Conservation (phyloP, 2,329 filamentous ascomycete genomes). For the Calonectria henricotiae region DNA sequence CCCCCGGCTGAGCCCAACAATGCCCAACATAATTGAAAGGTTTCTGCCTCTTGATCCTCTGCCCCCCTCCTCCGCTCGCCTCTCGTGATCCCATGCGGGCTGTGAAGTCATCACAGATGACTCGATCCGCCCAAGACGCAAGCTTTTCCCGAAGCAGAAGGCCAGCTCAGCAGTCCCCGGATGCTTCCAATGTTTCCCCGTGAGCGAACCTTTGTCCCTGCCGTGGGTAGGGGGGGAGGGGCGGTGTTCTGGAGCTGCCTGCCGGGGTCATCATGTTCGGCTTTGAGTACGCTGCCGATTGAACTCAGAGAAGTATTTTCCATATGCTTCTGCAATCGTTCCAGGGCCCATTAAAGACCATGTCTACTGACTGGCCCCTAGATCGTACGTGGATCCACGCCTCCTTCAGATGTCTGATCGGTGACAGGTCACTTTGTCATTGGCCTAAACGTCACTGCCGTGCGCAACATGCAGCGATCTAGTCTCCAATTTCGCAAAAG, state of each 20-base stretch:
- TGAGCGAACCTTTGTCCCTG: constrained; percentile 44
- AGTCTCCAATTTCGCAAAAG: not conserved
- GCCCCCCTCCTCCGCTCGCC: constrained; percentile 38
- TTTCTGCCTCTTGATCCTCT: constrained; percentile 35
- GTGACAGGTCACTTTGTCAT: constrained; percentile 16
- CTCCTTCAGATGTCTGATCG: constrained; percentile 26
- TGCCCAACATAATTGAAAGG: constrained; percentile 47
- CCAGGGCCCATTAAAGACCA: constrained; percentile 35
- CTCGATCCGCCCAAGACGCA: constrained; percentile 51
- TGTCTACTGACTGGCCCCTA: constrained; percentile 31
- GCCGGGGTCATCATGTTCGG: constrained; percentile 35
- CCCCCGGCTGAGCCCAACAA: constrained; percentile 48
- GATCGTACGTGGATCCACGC: constrained; percentile 29
- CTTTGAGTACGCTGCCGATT: constrained; percentile 39
- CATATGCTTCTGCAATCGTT: constrained; percentile 28
- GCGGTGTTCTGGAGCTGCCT: constrained; percentile 36
- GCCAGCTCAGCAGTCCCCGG: constrained; percentile 54
- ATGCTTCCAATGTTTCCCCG: constrained; percentile 46
- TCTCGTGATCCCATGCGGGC: constrained; percentile 50
- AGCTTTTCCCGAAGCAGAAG: constrained; percentile 55
- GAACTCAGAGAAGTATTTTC: constrained; percentile 35
- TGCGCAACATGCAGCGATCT: constrained; percentile 19
- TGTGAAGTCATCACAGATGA: constrained; percentile 52
- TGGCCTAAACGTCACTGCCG: constrained; percentile 24
- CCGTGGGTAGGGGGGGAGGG: constrained; percentile 38